Conservation (phyloP, 345 rosid species). For the Syzygium grande region DNA sequence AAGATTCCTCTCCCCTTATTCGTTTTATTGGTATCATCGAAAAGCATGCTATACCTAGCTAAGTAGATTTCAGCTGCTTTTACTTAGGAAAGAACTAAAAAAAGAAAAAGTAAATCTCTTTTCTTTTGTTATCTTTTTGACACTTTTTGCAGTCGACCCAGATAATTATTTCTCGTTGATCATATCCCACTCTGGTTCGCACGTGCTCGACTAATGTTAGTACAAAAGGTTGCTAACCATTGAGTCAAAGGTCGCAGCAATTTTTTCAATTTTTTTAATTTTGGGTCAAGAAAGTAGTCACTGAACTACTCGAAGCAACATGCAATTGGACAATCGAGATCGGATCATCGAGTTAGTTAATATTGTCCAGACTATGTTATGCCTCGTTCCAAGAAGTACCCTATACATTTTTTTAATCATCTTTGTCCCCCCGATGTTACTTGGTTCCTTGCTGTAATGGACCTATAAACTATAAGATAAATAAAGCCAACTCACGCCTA, state of each 20-base stretch:
- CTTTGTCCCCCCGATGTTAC: neutral
- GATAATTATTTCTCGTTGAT: neutral
- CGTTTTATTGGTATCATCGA: no score
- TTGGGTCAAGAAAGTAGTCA: neutral
- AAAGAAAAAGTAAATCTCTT: neutral
- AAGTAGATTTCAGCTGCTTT: neutral
- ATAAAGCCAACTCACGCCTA: neutral
- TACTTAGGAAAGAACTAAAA: neutral
- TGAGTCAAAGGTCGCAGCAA: neutral
- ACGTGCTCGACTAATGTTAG: neutral
- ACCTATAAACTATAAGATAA: neutral
- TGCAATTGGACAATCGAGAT: neutral
- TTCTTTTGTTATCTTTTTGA: accelerated
- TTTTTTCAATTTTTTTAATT: neutral
- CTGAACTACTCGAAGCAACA: neutral
- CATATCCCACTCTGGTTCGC: neutral
- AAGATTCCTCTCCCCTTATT: neutral
- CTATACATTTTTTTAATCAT: neutral
- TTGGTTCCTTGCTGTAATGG: neutral
- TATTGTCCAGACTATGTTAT: neutral
- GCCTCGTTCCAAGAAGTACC: neutral
- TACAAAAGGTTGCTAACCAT: neutral
- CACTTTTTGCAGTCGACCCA: neutral
- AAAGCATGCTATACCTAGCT: neutral
- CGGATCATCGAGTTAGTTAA: neutral